A percentile compares a stretch with the other conserved stretches of the same genome.
These are phyloP conservation scores for Scutellaria baicalensis DNA, from an alignment of 257 asterid species.

Conservation along the genomic window DNA sequence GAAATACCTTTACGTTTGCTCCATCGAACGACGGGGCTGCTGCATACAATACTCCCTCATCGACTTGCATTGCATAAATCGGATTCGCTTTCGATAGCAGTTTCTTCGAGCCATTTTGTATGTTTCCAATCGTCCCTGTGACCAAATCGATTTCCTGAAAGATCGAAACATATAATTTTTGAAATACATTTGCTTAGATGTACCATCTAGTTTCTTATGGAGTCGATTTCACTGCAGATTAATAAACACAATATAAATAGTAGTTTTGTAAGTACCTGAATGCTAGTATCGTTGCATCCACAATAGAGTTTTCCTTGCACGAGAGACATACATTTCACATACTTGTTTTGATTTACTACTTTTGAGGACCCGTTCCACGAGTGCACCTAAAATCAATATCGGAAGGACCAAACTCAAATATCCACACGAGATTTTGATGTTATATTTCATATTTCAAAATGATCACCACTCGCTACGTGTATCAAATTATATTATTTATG, in stretches of 20 bases:
- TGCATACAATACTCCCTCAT: constrained; percentile 58
- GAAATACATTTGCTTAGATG: too few species aligned
- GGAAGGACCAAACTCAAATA: not conserved
- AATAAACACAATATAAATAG: too few species aligned
- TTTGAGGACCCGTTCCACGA: constrained; percentile 65
- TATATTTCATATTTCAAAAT: too few species aligned
- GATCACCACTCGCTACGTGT: too few species aligned
- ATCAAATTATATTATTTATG: too few species aligned
- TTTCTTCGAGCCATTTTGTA: constrained; percentile 69
- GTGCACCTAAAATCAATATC: constrained; percentile 35
- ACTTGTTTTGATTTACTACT: constrained; percentile 51
- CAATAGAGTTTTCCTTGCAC: constrained; percentile 66
- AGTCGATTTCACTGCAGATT: too few species aligned
- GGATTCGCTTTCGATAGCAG: constrained; percentile 59
- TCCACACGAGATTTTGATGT: too few species aligned
- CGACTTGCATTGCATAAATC: constrained; percentile 49
- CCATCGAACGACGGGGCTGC: constrained; percentile 65
- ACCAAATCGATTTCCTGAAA: constrained; percentile 72
- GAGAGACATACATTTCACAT: constrained; percentile 53
- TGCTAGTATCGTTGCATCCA: constrained; percentile 78
- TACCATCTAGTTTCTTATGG: too few species aligned
- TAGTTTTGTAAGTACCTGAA: constrained; percentile 84
- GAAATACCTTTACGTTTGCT: constrained; percentile 71
- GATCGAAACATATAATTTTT: too few species aligned
- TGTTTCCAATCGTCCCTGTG: constrained; percentile 51